Base-by-base conservation (phyloP, 805 yeast species). In the Wickerhamomyces silvicola region DNA sequence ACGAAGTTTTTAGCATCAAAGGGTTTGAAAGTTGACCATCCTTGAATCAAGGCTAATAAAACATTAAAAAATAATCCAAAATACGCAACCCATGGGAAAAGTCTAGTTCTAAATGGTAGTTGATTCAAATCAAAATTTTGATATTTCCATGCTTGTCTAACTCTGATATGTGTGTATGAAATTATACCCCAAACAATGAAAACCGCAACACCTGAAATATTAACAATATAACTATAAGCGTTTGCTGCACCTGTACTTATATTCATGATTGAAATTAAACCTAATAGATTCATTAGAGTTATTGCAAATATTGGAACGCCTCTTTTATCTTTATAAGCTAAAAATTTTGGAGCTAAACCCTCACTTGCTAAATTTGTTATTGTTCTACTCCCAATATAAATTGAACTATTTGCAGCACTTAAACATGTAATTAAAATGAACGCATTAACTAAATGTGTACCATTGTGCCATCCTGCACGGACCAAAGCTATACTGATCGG, bases 121-220 rank as follows among this genome's bases (percentile, higher is more conserved):
- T 69, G 65, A 40, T 73, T 72, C 45, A 92, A 58, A 24, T 78
- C 66, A 39, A 81, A 77, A 28, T 77, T 76, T 54, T 86, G 76
- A 11, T 62, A 51, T 45, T 68, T 70, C 52, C 84, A 62, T 14
- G 82, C 81, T 24, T 61, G 54, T 75, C 81, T 79, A 52, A 81
- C 79, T 52, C 87, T 66, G 32, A 81, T 57, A 56, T 80, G 87
- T 2, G 81, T 66, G 29, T 66, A 60, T 16, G 78, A 66, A 39
- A 81, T 79, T 48, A 74, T 66, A 22, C 73, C 71, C 88, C 88
- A 79, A 15, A 82, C 69, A 42, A 81, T 76, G 45, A 81, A 71
- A 33, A 87, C 88, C 5, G 87, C 78, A 30, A 80, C 81, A 30
- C 83, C 83, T 10, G 83, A 70, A 41, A 81, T 79, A 54, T 79